These are phyloP conservation scores for Trametes coccinea DNA, from an alignment of 768 basidiomycete species.

Conservation along the genomic window DNA sequence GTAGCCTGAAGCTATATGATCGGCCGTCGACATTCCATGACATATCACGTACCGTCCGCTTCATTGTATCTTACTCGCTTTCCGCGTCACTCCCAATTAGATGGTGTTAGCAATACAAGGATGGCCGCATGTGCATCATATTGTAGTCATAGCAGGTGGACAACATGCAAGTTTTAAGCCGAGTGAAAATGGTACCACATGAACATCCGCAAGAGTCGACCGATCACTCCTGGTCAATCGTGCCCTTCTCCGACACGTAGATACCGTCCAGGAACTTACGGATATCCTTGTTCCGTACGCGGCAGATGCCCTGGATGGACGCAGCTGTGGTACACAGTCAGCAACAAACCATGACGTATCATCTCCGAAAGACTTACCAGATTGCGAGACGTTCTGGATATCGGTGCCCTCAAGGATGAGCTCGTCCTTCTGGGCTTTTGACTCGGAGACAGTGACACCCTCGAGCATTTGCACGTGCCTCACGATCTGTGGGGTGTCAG, in stretches of 20 bases:
- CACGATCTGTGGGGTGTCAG: slow-evolving; percentile 58
- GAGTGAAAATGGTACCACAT: slow-evolving; percentile 22
- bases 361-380: slow-evolving; percentile 50
- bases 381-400: slow-evolving; percentile 96
- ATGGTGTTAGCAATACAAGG: slow-evolving; percentile 9
- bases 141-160: slow-evolving; percentile 28
- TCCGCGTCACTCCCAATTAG: not conserved
- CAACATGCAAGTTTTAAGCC: slow-evolving; percentile 33
- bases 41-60: not conserved
- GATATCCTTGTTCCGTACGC: slow-evolving; percentile 99
- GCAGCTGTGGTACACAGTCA: slow-evolving; percentile 58
- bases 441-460: slow-evolving; percentile 83
- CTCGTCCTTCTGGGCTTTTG: slow-evolving; percentile 93
- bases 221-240: slow-evolving; percentile 48
- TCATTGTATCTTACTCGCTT: not conserved
- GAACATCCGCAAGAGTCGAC: slow-evolving; percentile 19
- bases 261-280: slow-evolving; percentile 97
- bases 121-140: slow-evolving; percentile 32
- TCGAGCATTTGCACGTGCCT: slow-evolving; percentile 90
- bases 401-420: slow-evolving; percentile 93
- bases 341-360: not conserved
- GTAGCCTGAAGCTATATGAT: slow-evolving; percentile 34
- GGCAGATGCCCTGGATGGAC: slow-evolving; percentile 94
- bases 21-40: too few relatives aligned
- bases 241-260: slow-evolving; percentile 84